Evolutionary conservation across 116 monocot species (phyloP).

Genomic region (Zostera marina): DNA sequence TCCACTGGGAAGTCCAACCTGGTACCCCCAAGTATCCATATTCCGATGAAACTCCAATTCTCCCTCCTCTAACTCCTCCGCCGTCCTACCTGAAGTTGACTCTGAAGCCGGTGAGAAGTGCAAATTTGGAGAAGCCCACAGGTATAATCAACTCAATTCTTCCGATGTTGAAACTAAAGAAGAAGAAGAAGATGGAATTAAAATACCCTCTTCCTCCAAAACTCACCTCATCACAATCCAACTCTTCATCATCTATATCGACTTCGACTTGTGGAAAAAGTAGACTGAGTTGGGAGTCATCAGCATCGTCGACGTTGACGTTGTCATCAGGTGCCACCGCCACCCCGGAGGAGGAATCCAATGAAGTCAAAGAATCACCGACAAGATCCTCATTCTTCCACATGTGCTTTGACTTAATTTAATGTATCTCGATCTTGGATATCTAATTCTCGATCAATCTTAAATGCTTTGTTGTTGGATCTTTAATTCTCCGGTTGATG

Average conservation of each 20-base stretch:
- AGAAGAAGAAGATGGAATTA: too few species aligned
- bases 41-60: slow-evolving; percentile 2
- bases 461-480: too few species aligned
- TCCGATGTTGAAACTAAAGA: slow-evolving; percentile 9
- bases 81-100: slow-evolving; percentile 41
- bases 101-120: too few species aligned
- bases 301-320: slow-evolving; percentile 9
- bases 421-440: too few species aligned
- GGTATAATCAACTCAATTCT: slow-evolving; percentile 1
- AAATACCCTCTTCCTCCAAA: background rate
- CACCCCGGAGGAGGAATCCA: slow-evolving; percentile 2
- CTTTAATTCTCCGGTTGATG: too few species aligned
- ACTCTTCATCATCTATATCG: slow-evolving; percentile 3
- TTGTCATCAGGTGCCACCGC: slow-evolving; percentile 8
- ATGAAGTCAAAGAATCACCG: slow-evolving; percentile 16
- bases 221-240: background rate
- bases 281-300: slow-evolving; percentile 12
- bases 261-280: slow-evolving; percentile 7
- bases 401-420: too few species aligned
- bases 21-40: slow-evolving; percentile 46
- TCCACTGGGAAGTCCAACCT: slow-evolving; percentile 59
- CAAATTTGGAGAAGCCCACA: background rate
- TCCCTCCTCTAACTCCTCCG: slow-evolving; percentile 40
- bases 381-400: slow-evolving; percentile 21
- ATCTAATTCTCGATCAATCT: too few species aligned